Percentiles rank a stretch among this genome's conserved stretches.
These are phyloP conservation scores for Dinochytrium kinnereticum DNA, from an alignment of 371 early-diverging fungal species.

Conservation along the genomic window DNA sequence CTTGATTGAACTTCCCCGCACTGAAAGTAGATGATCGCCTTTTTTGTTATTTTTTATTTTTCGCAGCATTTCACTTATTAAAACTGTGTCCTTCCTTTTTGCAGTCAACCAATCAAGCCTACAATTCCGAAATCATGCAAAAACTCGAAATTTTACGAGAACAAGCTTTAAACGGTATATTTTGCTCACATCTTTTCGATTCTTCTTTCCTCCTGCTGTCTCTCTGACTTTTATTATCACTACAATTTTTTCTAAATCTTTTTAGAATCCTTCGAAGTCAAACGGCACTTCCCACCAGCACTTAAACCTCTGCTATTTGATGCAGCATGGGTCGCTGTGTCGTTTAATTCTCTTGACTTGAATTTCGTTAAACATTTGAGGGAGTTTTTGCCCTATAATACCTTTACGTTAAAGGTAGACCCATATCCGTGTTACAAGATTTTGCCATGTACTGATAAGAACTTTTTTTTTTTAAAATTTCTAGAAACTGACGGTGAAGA, in stretches of 20 bases:
- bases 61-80: not conserved
- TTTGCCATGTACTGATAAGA: not conserved
- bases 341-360: slow-evolving; percentile 18
- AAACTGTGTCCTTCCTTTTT: too few relatives aligned
- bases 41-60: not conserved
- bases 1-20: too few relatives aligned
- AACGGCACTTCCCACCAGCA: slow-evolving; percentile 38
- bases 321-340: slow-evolving; percentile 25
- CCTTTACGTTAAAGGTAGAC: slow-evolving; percentile 43
- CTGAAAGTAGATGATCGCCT: too few relatives aligned
- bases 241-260: not conserved
- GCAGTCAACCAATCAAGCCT: too few relatives aligned
- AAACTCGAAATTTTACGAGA: too few relatives aligned
- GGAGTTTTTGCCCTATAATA: slow-evolving; percentile 43
- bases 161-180: too few relatives aligned
- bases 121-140: not conserved
- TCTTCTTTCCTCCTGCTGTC: not conserved
- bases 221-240: not conserved
- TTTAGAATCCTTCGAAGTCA: slow-evolving; percentile 32
- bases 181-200: too few relatives aligned
- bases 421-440: not conserved
- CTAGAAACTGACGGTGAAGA: slow-evolving; percentile 31
- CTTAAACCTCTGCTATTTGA: slow-evolving; percentile 37
- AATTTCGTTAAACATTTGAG: slow-evolving; percentile 36
- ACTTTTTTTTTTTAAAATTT: not conserved